Evolutionary conservation across 1,139 yeast species (phyloP).

Genomic region (Nakaseomyces uthaithaninus): DNA sequence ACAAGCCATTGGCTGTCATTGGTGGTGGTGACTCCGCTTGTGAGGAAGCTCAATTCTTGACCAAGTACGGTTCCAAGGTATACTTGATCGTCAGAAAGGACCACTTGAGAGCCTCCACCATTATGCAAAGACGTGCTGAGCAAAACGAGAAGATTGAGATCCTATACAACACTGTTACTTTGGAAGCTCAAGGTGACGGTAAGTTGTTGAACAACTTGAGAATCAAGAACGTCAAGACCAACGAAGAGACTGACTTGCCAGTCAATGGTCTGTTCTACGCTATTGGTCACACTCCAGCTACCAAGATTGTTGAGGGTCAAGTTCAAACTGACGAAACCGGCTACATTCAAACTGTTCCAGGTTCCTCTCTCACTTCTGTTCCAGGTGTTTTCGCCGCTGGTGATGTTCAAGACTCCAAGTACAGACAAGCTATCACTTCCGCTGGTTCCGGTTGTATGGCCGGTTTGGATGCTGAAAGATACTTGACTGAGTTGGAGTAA

Average conservation of each 20-base stretch:
- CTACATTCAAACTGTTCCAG: slow-evolving; percentile 81
- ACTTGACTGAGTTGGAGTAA: slow-evolving; percentile 60
- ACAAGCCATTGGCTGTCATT: slow-evolving; percentile 91
- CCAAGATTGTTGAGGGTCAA: slow-evolving; percentile 67
- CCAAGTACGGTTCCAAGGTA: slow-evolving; percentile 95
- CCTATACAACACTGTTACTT: slow-evolving; percentile 75
- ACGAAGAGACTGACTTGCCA: slow-evolving; percentile 56
- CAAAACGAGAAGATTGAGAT: slow-evolving; percentile 84
- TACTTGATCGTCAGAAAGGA: slow-evolving; percentile 90
- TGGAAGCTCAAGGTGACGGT: slow-evolving; percentile 90
- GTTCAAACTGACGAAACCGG: slow-evolving; percentile 81
- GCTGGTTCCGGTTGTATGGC: slow-evolving; percentile 99
- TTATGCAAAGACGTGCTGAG: slow-evolving; percentile 90
- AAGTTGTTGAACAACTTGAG: slow-evolving; percentile 54
- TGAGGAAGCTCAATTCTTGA: slow-evolving; percentile 93
- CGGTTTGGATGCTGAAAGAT: slow-evolving; percentile 89
- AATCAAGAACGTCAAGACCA: slow-evolving; percentile 65
- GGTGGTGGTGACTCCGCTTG: slow-evolving; percentile 99
- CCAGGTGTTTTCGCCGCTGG: slow-evolving; percentile 97
- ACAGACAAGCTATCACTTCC: slow-evolving; percentile 98
- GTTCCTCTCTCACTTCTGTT: slow-evolving; percentile 78
- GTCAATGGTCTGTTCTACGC: slow-evolving; percentile 96
- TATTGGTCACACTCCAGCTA: slow-evolving; percentile 96
- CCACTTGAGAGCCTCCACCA: slow-evolving; percentile 83
- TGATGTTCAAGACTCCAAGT: slow-evolving; percentile 93